These are phyloP conservation scores for Nyssa sinensis DNA, from an alignment of 148 eudicot species.

Conservation along the genomic window DNA sequence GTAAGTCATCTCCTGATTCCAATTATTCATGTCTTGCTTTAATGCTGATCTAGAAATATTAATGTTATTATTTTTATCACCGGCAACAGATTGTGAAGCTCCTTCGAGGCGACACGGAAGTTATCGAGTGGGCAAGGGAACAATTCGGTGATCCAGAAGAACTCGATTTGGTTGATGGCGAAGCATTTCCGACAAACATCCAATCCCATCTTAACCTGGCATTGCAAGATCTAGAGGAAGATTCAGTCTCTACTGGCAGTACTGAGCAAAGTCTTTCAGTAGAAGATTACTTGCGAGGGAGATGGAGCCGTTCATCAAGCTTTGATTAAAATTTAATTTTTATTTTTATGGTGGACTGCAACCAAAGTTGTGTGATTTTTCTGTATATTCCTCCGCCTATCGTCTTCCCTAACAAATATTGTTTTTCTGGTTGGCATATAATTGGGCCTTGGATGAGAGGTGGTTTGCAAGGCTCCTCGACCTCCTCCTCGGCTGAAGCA, in stretches of 20 bases:
- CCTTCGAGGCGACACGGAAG: slow-evolving; percentile 68
- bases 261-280: slow-evolving; percentile 69
- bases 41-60: neutral
- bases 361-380: slow-evolving; percentile 12
- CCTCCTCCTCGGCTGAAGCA: too few species aligned
- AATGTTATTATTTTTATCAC: too few species aligned
- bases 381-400: slow-evolving; percentile 10
- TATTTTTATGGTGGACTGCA: neutral
- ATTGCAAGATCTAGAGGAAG: slow-evolving; percentile 76
- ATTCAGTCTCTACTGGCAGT: slow-evolving; percentile 76
- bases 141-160: slow-evolving; percentile 49
- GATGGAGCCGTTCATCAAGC: slow-evolving; percentile 94
- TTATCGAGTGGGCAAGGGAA: slow-evolving; percentile 64
- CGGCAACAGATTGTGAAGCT: slow-evolving; percentile 87
- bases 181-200: slow-evolving; percentile 54
- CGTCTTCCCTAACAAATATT: too few species aligned
- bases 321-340: slow-evolving; percentile 76
- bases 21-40: neutral
- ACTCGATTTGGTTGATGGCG: slow-evolving; percentile 46
- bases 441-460: slow-evolving; percentile 31
- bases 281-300: slow-evolving; percentile 81
- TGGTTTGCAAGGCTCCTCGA: slow-evolving; percentile 22
- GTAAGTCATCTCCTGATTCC: slow-evolving; percentile 37
- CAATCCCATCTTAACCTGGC: slow-evolving; percentile 86
- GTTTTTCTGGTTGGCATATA: neutral